Percentiles rank a stretch among this genome's conserved stretches.
Conservation (phyloP, 768 basidiomycete genomes). For the Pisolithus tinctorius region DNA sequence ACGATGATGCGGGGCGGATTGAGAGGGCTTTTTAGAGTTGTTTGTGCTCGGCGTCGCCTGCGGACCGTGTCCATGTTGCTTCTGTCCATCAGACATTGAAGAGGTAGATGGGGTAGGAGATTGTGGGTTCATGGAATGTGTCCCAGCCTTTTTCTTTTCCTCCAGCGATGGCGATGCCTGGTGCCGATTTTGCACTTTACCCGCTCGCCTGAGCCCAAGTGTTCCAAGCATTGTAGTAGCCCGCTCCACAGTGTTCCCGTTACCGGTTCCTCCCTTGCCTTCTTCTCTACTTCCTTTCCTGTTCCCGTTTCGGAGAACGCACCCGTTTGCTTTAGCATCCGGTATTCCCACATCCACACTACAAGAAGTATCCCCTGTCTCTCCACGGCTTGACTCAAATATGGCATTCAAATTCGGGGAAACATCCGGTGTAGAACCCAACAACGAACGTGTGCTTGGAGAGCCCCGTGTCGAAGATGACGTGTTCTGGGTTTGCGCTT, state of each 20-base stretch:
- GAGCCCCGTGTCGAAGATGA: not conserved
- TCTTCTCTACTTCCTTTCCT: not conserved
- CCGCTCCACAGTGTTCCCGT: constrained; percentile 5
- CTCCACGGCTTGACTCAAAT: not conserved
- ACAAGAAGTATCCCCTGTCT: not conserved
- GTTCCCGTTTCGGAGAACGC: not conserved
- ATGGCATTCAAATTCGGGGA: not conserved
- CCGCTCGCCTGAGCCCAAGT: constrained; percentile 25
- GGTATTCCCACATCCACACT: not conserved
- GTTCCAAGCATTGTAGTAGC: constrained; percentile 19
- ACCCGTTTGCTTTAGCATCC: not conserved
- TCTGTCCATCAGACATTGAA: not conserved
- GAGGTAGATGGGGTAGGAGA: not conserved
- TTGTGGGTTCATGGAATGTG: constrained; percentile 2
- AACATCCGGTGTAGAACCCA: not conserved
- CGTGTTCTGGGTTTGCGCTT: not conserved
- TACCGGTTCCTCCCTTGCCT: constrained; percentile 10
- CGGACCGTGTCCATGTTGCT: not conserved
- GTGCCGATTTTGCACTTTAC: constrained; percentile 14
- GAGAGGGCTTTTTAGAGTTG: constrained; percentile 7
- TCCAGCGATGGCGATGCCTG: constrained; percentile 12
- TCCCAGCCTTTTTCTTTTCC: constrained; percentile 7
- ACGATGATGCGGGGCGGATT: constrained; percentile 32
- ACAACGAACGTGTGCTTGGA: not conserved
- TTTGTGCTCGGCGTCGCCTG: not conserved